Evolutionary conservation across 2,329 filamentous ascomycete genomes (phyloP), one percentile per base, ranked within the genome.

Genomic region (Diaporthe capsici): DNA sequence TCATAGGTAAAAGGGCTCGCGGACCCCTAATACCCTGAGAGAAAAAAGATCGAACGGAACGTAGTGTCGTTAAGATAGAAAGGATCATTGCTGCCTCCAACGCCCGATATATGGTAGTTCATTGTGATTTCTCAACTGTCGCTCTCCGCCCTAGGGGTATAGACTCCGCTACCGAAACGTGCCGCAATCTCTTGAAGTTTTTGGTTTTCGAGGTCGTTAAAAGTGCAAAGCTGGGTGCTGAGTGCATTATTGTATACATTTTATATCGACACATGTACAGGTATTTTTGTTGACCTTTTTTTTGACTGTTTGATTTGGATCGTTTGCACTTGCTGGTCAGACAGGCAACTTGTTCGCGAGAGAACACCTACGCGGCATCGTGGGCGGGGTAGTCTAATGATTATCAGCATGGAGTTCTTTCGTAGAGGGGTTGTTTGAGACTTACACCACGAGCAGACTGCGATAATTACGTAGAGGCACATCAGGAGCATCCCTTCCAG

Each of bases 401-500:
- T 20, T 31, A 31, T 74, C 15, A 74, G 72, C 49, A 65, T 9
- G 5, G 1, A 6, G 15, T n/a, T 6, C 12, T 22, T 25, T 28
- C 28, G 1, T 12, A n/a, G 4, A 22, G 1, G 2, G 47, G 8
- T 22, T 15, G 28, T 1, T 31, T 53, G 20, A 3, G 25, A 88
- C 89, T 86, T 88, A 91, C 89, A 91, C 85, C 88, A 91, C n/a
- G 89, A 86, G 80, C 90, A 92, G 15, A 91, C 86, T 15, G 93
- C 94, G 81, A 97, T 96, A 72, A 97, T 97, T 55, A 93, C 86
- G 81, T 97, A 97, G 4, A 95, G 88, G 53, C 93, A 94, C 71
- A 95, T 93, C 47, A 97, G 84, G 75, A 96, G 85, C 76, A 92
- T 91, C 3, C 94, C 94, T 83, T 97, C 94, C 0, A 96, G 88